A percentile compares a stretch with the other conserved stretches of the same genome.
Evolutionary conservation across 2,329 filamentous ascomycete genomes (phyloP).

Genomic region (Penicillium occitanis): DNA sequence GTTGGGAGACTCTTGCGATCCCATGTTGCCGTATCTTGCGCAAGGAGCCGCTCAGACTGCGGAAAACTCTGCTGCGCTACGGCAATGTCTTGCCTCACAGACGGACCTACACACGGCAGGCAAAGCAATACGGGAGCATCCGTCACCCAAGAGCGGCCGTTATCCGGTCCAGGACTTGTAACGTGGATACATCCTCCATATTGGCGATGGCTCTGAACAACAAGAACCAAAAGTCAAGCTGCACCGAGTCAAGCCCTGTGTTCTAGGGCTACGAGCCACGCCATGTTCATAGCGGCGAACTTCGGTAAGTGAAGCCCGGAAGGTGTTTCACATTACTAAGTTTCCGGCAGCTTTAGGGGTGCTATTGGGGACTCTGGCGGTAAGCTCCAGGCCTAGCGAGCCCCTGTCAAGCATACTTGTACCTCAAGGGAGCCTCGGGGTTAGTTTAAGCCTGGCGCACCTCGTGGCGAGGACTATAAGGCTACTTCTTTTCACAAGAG

Average conservation of each 20-base stretch:
- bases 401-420: no score
- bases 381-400: no score
- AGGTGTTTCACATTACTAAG: no score
- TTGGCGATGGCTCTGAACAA: constrained; percentile 25
- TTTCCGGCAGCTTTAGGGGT: neutral
- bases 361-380: neutral
- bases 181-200: neutral
- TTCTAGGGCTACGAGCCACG: neutral
- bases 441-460: no score
- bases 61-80: constrained; percentile 58
- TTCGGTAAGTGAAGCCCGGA: no score
- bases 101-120: neutral
- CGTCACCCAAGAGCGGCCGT: neutral
- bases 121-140: neutral
- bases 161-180: neutral
- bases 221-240: neutral
- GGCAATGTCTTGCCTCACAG: neutral
- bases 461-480: no score
- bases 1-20: constrained; percentile 53
- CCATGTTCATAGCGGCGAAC: no score
- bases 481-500: no score
- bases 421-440: no score
- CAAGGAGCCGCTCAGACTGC: constrained; percentile 59
- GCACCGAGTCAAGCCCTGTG: neutral
- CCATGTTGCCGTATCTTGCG: constrained; percentile 61